Evolutionary conservation across 768 basidiomycete genomes (phyloP).

Genomic region (Coprinellus aureogranulatus): DNA sequence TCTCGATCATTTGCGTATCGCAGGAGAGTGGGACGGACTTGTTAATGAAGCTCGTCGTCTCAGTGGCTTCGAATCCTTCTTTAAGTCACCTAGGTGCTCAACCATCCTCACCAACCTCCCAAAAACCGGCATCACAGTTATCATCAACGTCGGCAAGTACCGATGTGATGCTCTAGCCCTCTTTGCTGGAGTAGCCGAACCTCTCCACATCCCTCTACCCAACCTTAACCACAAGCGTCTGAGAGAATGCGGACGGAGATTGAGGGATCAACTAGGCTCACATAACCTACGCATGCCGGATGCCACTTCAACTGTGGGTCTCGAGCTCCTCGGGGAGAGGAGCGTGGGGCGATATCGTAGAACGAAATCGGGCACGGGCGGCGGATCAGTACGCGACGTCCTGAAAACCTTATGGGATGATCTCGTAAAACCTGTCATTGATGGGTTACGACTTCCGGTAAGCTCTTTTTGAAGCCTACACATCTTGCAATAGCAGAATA

Average conservation of each 20-base stretch:
- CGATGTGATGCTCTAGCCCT: slow-evolving; percentile 23
- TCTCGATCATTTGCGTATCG: slow-evolving; percentile 13
- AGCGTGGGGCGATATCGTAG: too few relatives aligned
- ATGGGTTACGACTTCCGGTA: not conserved
- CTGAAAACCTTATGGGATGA: slow-evolving; percentile 7
- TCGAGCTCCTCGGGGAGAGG: too few relatives aligned
- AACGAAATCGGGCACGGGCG: too few relatives aligned
- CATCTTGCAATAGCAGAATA: not conserved
- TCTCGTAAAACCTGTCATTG: slow-evolving; percentile 8
- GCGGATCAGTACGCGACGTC: not conserved
- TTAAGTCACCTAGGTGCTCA: slow-evolving; percentile 12
- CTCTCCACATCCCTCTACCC: slow-evolving; percentile 12
- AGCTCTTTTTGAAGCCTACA: not conserved
- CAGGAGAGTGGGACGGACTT: slow-evolving; percentile 15
- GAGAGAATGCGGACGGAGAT: not conserved
- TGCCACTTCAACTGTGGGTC: too few relatives aligned
- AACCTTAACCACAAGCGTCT: slow-evolving; percentile 1
- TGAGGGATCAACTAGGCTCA: not conserved
- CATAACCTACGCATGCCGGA: not conserved
- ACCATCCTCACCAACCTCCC: slow-evolving; percentile 12
- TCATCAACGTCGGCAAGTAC: slow-evolving; percentile 15
- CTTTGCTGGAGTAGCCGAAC: not conserved
- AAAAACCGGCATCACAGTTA: slow-evolving; percentile 14
- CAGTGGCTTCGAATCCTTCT: slow-evolving; percentile 19
- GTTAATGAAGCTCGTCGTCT: slow-evolving; percentile 10